Base-by-base conservation (phyloP, 179 eudicot species). In the Patellifolia procumbens region DNA sequence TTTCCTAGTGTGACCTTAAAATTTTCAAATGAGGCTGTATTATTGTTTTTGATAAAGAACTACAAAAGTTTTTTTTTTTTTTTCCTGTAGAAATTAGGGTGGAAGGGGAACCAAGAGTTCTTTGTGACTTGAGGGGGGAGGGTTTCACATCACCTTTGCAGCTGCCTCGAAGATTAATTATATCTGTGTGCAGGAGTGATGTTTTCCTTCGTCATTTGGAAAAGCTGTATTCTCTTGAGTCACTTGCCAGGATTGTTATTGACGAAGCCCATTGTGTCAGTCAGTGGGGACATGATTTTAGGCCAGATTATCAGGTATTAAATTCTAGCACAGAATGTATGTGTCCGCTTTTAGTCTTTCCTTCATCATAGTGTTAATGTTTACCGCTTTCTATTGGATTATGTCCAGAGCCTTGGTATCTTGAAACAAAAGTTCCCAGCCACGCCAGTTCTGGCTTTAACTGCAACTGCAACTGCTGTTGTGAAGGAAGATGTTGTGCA, bases 221-320 rank as follows among this genome's bases (percentile, higher is more conserved):
- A 79, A 88, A 77, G 61, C 85, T 95, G 61, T 84, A 93, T 86
- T 81, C 91, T 79, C 90, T 89, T 35, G 88, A 85, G 48, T 83
- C 76, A 77, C 99, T 95, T 76, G 82, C 95, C 77, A 87, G 99
- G 76, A 87, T 95, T 79, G 99, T 95, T 70, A 91, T 95, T 83
- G 99, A 95, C 79, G 99, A 95, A 84, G 99, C 99, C 56, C 99
- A 95, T 83, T 95, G 99, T 86, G 98, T 95, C 68, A 95, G 99
- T 83, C 99, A 95, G 71, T 95, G 99, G 99, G 99, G 99, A 73
- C 99, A 95, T 82, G 99, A 95, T 85, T 95, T 95, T 78, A 90
- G 99, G 84, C 99, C 99, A 76, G 99, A 95, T 81, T 95, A 95
- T 83, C 98, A 95, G 97, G 99, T 93, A 49, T 45, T 31, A 39